Evolutionary conservation across 345 rosid species (phyloP), one percentile per base, ranked within the genome.

Genomic region (Citrus sp.): DNA sequence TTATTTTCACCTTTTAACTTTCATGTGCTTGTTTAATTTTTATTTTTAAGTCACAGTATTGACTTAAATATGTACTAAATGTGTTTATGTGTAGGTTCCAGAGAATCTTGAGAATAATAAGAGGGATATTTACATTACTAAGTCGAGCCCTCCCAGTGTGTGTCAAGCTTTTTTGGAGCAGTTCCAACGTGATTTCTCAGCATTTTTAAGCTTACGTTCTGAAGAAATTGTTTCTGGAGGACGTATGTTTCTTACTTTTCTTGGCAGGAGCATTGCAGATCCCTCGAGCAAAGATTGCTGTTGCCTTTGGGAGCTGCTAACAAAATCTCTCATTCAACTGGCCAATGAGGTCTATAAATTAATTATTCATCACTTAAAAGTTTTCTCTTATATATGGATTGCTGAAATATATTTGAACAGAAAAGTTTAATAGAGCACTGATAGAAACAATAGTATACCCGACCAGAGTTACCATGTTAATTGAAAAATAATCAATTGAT

Each of bases 101-200:
- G 82, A 72, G 22, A 77, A 73, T 8, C 78, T 80, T 7, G 82
- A 72, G 54, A 80, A 58, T 22, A 78, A 84, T 16, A 76, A 65
- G 60, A 68, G 72, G 6, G 76, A 34, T 51, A 72, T 87, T 42
- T 88, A 72, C 73, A 58, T 82, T 24, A 60, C 84, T 27, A 82
- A 35, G 6, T 61, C 86, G 21, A 87, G 91, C 63, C 85, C 89
- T 38, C 70, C 77, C 66, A 7, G 87, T 81, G 0, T 64, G 71
- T 32, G 82, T 46, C 51, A 81, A 61, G 81, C 92, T 51, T 90
- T 85, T 73, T 61, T 69, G 35, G 64, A 77, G 58, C 92, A 89
- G 30, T 90, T 89, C 62, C 76, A 85, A n/a, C 59, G 30, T 10
- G 93, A 90, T 70, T 89, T 92, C 80, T 78, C 84, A 0, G 16